Evolutionary conservation across 176 grass and related monocot species (phyloP).

Genomic region (Rhynchospora pubera): DNA sequence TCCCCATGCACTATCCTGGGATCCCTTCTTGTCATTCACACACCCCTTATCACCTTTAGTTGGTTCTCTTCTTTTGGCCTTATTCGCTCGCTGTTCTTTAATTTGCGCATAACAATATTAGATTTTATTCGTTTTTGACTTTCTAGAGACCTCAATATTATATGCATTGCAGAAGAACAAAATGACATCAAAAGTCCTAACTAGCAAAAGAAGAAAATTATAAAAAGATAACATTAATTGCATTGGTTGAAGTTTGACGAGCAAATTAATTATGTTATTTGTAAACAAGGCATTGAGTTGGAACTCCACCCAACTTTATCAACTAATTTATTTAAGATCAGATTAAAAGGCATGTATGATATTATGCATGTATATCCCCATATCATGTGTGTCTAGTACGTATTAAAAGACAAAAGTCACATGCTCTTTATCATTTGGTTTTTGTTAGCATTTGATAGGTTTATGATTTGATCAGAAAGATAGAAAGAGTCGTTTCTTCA

Average conservation of each 20-base stretch:
- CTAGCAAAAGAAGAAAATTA: not conserved
- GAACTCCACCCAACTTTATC: not conserved
- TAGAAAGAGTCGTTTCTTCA: not conserved
- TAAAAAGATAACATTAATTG: not conserved
- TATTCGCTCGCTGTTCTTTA: slow-evolving; percentile 5
- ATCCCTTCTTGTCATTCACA: slow-evolving; percentile 20
- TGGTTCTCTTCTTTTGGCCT: slow-evolving; percentile 14
- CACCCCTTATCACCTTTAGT: slow-evolving; percentile 26
- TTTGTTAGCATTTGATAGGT: not conserved
- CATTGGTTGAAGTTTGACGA: not conserved
- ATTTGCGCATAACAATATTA: not conserved
- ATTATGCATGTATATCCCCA: not conserved
- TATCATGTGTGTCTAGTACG: not conserved
- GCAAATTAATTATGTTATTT: not conserved
- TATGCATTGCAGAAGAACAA: not conserved
- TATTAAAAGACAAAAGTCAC: slow-evolving; percentile 1
- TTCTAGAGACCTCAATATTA: not conserved
- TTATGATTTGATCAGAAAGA: not conserved
- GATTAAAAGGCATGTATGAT: not conserved
- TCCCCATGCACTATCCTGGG: no score
- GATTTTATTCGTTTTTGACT: slow-evolving; percentile 7
- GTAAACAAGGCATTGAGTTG: not conserved
- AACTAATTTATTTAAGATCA: not conserved
- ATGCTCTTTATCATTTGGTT: not conserved
- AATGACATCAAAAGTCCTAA: not conserved